Evolutionary conservation across 805 yeast genomes (phyloP).

Genomic region (Cyberlindnera lachancei): DNA sequence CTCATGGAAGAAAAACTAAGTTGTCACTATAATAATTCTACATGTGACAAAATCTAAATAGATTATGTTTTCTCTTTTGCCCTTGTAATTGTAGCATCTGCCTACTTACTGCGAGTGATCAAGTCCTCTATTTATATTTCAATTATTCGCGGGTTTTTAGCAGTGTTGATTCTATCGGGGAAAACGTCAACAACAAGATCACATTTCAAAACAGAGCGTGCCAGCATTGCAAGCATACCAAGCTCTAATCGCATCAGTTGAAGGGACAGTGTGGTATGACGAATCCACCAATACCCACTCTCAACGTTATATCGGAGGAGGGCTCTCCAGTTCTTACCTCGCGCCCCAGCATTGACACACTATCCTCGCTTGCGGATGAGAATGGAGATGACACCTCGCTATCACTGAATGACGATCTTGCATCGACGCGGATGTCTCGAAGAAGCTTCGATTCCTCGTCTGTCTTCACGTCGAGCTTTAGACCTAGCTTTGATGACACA

Average conservation of each 20-base stretch:
- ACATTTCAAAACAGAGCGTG: too few relatives aligned
- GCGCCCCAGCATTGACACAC: constrained; percentile 7
- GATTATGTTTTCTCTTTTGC: too few relatives aligned
- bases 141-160: too few relatives aligned
- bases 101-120: too few relatives aligned
- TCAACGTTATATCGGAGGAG: constrained; percentile 4
- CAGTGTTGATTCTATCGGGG: too few relatives aligned
- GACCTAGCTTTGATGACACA: constrained; percentile 30
- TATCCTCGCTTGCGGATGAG: constrained; percentile 9
- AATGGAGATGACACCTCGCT: constrained; percentile 14
- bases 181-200: too few relatives aligned
- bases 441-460: constrained; percentile 27
- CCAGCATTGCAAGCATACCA: too few relatives aligned
- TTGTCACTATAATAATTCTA: not conserved
- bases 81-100: too few relatives aligned
- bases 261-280: too few relatives aligned
- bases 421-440: constrained; percentile 13
- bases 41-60: too few relatives aligned
- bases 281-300: not conserved
- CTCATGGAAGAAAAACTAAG: constrained; percentile 17
- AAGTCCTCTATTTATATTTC: too few relatives aligned
- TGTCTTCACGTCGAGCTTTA: constrained; percentile 20
- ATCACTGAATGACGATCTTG: constrained; percentile 28
- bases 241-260: too few relatives aligned
- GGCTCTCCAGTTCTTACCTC: not conserved